These are phyloP conservation scores for Bothriochloa decipiens DNA, from an alignment of 176 grass and related monocot genomes.

Conservation along the genomic window DNA sequence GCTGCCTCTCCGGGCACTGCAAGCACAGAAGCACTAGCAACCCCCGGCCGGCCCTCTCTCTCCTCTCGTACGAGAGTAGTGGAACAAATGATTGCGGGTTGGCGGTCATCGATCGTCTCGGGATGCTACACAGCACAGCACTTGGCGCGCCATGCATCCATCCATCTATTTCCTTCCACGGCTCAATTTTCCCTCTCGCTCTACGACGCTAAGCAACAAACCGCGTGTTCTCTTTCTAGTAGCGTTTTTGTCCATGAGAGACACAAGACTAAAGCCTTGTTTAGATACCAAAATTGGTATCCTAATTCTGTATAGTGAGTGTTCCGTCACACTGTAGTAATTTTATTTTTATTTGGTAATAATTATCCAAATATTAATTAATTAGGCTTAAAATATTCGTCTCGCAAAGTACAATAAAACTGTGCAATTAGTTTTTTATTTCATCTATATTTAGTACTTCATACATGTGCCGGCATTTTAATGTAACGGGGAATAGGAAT, in stretches of 20 bases:
- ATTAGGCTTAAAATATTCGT: too few relatives aligned
- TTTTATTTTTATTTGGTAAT: too few relatives aligned
- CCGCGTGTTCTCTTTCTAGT: not conserved
- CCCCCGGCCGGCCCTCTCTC: not conserved
- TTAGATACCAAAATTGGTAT: too few relatives aligned
- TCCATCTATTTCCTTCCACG: not conserved
- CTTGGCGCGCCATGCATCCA: not conserved
- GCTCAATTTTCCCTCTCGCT: not conserved
- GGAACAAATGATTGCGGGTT: constrained; percentile 43
- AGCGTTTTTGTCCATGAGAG: not conserved
- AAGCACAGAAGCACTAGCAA: not conserved
- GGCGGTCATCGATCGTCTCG: constrained; percentile 22
- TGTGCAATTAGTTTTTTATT: too few relatives aligned
- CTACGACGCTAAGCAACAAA: not conserved
- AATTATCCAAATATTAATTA: too few relatives aligned
- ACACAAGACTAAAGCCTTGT: not conserved
- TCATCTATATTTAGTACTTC: too few relatives aligned
- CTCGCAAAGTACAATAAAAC: too few relatives aligned
- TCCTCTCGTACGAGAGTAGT: not conserved
- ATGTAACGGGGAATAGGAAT: too few relatives aligned
- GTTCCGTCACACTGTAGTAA: too few relatives aligned
- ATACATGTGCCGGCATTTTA: too few relatives aligned
- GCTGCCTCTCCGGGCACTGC: constrained; percentile 42
- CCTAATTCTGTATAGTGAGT: too few relatives aligned
- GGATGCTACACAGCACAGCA: constrained; percentile 22